These are phyloP conservation scores for Amoebophrya sp. DNA, from an alignment of 169 alveolate species.

Conservation along the genomic window DNA sequence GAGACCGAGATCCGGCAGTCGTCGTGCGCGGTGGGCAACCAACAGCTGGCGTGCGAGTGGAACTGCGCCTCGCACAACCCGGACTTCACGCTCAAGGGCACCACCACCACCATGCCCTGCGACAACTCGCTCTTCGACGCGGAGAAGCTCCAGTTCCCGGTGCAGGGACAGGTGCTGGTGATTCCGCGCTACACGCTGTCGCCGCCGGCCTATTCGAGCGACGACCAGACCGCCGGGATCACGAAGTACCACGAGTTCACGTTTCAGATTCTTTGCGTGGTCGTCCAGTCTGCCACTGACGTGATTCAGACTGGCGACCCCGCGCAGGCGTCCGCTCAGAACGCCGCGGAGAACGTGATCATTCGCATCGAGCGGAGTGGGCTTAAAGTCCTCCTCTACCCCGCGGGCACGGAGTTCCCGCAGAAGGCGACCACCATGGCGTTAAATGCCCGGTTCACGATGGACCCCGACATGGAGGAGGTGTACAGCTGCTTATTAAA, in stretches of 20 bases:
- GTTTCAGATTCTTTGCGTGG: background rate
- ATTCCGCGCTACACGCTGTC: background rate
- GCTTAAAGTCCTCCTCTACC: background rate
- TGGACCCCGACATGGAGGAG: slow-evolving; percentile 1
- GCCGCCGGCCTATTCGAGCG: background rate
- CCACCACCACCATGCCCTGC: background rate
- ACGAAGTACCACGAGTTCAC: background rate
- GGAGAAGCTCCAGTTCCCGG: background rate
- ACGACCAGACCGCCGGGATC: background rate
- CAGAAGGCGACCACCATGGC: background rate
- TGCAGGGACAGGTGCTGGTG: background rate
- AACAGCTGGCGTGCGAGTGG: background rate
- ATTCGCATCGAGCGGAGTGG: background rate
- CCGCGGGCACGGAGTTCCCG: background rate
- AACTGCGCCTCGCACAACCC: background rate
- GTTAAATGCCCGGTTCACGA: background rate
- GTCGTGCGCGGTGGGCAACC: background rate
- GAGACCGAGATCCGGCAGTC: background rate
- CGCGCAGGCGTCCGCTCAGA: background rate
- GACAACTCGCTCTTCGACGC: background rate
- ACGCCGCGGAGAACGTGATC: background rate
- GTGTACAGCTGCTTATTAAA: background rate
- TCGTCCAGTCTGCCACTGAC: background rate
- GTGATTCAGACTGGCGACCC: background rate
- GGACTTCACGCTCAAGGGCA: background rate